Evolutionary conservation across 1,284 basidiomycete species (phyloP), one percentile per base, ranked within the genome.

Genomic region (Cryptococcus jaspeensis): DNA sequence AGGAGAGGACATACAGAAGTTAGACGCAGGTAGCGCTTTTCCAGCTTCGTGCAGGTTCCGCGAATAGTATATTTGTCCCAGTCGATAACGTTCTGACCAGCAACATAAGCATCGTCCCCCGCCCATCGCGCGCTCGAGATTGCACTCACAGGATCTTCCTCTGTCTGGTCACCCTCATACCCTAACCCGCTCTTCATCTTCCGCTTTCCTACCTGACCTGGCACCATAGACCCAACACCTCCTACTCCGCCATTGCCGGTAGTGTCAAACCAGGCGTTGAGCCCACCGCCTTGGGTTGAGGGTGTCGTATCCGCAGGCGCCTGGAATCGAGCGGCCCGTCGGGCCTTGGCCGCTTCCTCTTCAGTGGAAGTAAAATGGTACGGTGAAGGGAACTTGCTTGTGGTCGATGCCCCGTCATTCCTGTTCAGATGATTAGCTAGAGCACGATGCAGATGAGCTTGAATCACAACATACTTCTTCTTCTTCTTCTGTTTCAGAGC

Each of bases 61-160:
- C 96, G 90, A 67, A 99, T 97, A 4, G 94, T 97, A 76, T 88
- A 83, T 53, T 86, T 85, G 80, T 99, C 95, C 96, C 96, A 99
- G 75, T 96, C 89, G 56, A 94, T 88, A 11, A 96, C 92, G 69
- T 95, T 94, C 93, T 94, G 70, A 9, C 1, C 3, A 20, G 16
- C 13, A 16, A 1, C 16, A 18, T 52, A 16, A 58, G 54, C 32
- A 39, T 23, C 25, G 2, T 6, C 12, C 16, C 12, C 11, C 22
- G 22, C 11, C 4, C 16, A 16, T n/a, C 40, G 5, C 5, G 6
- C 36, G 22, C 6, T n/a, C 25, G 40, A 28, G 23, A 2, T 16
- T 23, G 15, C n/a, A 72, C 80, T 62, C 25, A 81, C 80, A 12
- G 80, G 79, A 68, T 81, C 80, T n/a, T 76, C 75, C 38, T 77